These are phyloP conservation scores for Ceratocystis lukuohia DNA, from an alignment of 2,329 filamentous ascomycete genomes.

Conservation along the genomic window DNA sequence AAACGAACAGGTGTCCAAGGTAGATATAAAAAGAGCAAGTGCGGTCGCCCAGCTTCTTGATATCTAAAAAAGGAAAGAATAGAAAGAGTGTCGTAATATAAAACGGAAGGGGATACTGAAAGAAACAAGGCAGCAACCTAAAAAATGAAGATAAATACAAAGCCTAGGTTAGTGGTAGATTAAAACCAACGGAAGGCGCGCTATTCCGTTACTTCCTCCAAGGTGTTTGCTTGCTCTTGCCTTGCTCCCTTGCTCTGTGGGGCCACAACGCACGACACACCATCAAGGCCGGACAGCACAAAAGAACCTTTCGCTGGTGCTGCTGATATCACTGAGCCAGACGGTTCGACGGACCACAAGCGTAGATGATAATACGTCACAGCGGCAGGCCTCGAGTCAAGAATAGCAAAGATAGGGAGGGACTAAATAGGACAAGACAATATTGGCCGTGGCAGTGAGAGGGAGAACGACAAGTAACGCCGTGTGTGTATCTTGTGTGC, in stretches of 20 bases:
- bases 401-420: background rate
- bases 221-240: background rate
- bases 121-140: background rate
- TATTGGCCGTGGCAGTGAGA: too few relatives aligned
- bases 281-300: background rate
- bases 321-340: background rate
- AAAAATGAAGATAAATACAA: background rate
- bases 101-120: background rate
- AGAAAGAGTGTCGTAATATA: too few relatives aligned
- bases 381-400: constrained; percentile 3
- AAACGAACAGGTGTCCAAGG: background rate
- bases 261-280: constrained; percentile 5
- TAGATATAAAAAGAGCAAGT: background rate
- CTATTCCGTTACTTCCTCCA: background rate
- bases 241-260: background rate
- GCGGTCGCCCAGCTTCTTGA: too few relatives aligned
- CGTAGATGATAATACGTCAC: background rate
- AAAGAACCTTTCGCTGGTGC: background rate
- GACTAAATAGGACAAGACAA: background rate
- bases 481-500: background rate
- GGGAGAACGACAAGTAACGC: background rate
- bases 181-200: background rate
- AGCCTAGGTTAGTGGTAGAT: background rate
- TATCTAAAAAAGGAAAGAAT: too few relatives aligned
- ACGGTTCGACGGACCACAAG: background rate